phyloP scores from a whole-genome alignment of 139 green algal genomes.

The Bryopsis sp. region DNA sequence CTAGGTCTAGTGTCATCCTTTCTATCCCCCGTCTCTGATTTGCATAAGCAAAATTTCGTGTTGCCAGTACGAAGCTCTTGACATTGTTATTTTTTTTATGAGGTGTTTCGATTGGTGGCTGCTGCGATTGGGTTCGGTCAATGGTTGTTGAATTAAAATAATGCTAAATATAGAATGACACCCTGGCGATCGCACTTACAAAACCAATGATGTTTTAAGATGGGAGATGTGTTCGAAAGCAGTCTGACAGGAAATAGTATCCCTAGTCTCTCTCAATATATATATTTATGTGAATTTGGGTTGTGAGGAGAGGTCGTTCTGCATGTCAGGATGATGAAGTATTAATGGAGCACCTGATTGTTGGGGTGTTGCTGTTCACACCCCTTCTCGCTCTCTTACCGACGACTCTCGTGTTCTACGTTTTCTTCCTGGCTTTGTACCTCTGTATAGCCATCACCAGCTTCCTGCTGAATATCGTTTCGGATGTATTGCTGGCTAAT shows the following conservation, averaged over 20 bases:
- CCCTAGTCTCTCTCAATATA: neutral
- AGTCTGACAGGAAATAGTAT: neutral
- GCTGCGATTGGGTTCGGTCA: neutral
- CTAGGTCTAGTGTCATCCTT: too few relatives aligned
- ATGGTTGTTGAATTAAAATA: neutral
- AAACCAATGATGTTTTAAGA: neutral
- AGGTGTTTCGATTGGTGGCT: too few relatives aligned
- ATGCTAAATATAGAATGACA: neutral
- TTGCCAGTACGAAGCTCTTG: too few relatives aligned
- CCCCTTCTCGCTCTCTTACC: slow-evolving; percentile 42
- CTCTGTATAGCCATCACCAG: slow-evolving; percentile 3
- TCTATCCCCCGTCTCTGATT: too few relatives aligned
- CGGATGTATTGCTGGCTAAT: neutral
- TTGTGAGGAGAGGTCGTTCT: neutral
- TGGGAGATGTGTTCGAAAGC: neutral
- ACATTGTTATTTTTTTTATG: too few relatives aligned
- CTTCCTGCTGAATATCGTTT: neutral
- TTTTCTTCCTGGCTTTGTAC: slow-evolving; percentile 14
- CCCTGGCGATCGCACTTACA: neutral
- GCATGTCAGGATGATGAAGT: slow-evolving; percentile 30
- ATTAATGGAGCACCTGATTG: slow-evolving; percentile 47
- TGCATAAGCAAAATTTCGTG: too few relatives aligned
- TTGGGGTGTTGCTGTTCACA: slow-evolving; percentile 51
- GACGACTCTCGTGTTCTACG: slow-evolving; percentile 30
- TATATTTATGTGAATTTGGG: neutral